Conservation (phyloP, 1,284 basidiomycete species). For the Cutaneotrichosporon sp. region DNA sequence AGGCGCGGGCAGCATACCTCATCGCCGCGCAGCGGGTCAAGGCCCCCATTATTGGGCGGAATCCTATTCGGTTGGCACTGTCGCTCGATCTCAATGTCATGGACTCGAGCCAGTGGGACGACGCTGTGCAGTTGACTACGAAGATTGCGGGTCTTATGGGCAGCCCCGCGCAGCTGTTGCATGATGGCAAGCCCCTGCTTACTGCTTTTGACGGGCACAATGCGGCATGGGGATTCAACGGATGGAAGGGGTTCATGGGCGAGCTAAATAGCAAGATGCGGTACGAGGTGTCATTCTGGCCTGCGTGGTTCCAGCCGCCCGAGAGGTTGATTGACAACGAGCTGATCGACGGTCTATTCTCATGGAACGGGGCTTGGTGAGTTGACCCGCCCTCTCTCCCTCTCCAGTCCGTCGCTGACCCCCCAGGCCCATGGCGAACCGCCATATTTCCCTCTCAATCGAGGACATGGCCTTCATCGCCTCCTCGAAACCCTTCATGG, state of each 20-base stretch:
- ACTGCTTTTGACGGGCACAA: constrained; percentile 48
- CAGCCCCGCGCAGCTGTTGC: constrained; percentile 22
- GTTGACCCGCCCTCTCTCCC: constrained; percentile 4
- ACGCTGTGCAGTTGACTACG: constrained; percentile 29
- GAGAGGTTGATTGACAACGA: constrained; percentile 34
- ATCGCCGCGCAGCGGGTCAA: constrained; percentile 19
- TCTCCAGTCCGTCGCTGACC: no score
- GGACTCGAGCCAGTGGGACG: constrained; percentile 25
- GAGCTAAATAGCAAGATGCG: constrained; percentile 28
- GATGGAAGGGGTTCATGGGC: constrained; percentile 42
- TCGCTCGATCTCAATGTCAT: constrained; percentile 52
- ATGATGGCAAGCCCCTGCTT: constrained; percentile 32
- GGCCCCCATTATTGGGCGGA: not conserved
- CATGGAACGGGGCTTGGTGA: constrained; percentile 53
- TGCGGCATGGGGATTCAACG: constrained; percentile 36
- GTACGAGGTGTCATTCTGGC: constrained; percentile 49
- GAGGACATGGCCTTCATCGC: constrained; percentile 44
- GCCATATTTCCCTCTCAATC: constrained; percentile 26
- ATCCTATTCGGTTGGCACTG: constrained; percentile 41
- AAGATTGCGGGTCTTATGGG: constrained; percentile 28
- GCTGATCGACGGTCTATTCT: constrained; percentile 45
- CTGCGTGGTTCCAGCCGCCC: constrained; percentile 50
- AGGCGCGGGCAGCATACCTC: constrained; percentile 44
- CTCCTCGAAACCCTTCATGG: constrained; percentile 60
- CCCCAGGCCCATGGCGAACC: constrained; percentile 40